Base-by-base conservation (phyloP, 2,329 filamentous ascomycete genomes). In the Ceratocystis destructans region DNA sequence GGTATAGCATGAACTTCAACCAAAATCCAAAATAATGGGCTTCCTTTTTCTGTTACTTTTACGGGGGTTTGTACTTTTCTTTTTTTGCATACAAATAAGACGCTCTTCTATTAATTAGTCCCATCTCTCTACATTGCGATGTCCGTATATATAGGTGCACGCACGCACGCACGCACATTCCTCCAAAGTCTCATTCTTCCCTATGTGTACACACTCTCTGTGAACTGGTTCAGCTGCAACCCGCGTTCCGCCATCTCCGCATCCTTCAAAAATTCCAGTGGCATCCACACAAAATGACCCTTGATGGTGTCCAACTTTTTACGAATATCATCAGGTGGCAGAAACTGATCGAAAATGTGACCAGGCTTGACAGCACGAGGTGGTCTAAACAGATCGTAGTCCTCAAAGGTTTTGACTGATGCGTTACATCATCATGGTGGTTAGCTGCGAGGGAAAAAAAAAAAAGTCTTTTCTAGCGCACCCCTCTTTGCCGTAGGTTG, bases 231-330 rank as follows among this genome's bases (percentile, higher is more conserved):
- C 50, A 97, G 85, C 76, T 91, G 87, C 75, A 97, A 72, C 0
- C 93, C 92, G 72, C 83, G 84, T 77, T 96, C 92, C 0, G 92
- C 92, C 91, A 97, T 95, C 71, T 89, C 82, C 0, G 87, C 90
- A 69, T 96, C 86, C 71, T 83, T 81, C 73, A 97, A 76, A 73
- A 96, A 97, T 59, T 91, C 84, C 72, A 97, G 75, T n/a, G 91
- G 91, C 86, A 96, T 93, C 89, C 90, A 95, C 5, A 97, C 93
- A 50, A 97, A 75, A 77, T 97, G 93, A 0, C 93, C 93, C 76
- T 85, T 87, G 70, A 97, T 84, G 72, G 87, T 81, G 71, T 90
- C 86, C 62, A 97, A 78, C 74, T 93, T 90, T 70, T 81, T 75
- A 17, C 89, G 82, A 5, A 94, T 85, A 66, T 95, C 87, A 28